These are phyloP conservation scores for Talaromyces thailandensis DNA, from an alignment of 495 filamentous ascomycete species.

Conservation along the genomic window DNA sequence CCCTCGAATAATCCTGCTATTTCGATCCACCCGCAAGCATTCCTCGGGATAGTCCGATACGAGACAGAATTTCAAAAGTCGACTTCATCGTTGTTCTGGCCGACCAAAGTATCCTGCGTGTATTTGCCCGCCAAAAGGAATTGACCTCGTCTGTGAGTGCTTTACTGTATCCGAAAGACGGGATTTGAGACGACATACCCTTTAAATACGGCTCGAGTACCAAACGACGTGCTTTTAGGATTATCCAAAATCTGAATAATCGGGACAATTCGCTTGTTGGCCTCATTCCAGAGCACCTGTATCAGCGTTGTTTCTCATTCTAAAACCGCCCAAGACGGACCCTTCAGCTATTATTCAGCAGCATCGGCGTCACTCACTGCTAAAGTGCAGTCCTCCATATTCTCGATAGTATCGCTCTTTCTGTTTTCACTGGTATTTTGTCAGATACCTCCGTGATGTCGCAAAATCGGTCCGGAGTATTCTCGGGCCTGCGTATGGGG, in stretches of 20 bases:
- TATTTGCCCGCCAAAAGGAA: neutral
- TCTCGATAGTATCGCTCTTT: constrained; percentile 21
- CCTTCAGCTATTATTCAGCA: constrained; percentile 19
- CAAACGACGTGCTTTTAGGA: neutral
- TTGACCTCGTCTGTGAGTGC: neutral
- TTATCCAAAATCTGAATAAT: neutral
- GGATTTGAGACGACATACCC: neutral
- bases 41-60: neutral
- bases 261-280: neutral
- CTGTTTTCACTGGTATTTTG: constrained; percentile 10
- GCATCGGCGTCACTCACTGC: constrained; percentile 26
- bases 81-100: neutral
- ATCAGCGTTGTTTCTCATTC: constrained; percentile 16
- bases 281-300: constrained; percentile 3
- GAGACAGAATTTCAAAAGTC: neutral
- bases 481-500: constrained; percentile 73
- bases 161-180: neutral
- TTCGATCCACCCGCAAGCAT: neutral
- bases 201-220: neutral
- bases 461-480: constrained; percentile 65
- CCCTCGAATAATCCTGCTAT: constrained; percentile 1
- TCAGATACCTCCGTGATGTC: constrained; percentile 46
- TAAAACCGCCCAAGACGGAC: constrained; percentile 45
- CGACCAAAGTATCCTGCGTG: neutral
- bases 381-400: constrained; percentile 40